Conservation (phyloP, 257 asterid genomes). For the Orobanche coerulescens region DNA sequence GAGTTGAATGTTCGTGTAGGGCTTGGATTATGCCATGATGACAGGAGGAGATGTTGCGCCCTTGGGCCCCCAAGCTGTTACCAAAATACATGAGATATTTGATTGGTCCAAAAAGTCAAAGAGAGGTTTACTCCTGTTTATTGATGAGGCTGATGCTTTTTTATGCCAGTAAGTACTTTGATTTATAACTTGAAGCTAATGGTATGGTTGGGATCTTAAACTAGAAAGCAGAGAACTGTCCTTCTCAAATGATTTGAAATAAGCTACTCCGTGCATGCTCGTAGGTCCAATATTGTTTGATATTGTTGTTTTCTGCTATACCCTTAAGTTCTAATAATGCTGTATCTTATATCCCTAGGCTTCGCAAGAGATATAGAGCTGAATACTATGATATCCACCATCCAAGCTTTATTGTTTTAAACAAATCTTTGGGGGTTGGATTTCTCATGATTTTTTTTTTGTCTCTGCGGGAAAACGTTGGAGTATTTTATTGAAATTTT, state of each 20-base stretch:
- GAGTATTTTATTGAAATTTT: too few relatives aligned
- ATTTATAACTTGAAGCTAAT: not conserved
- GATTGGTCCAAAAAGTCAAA: conserved; percentile 96
- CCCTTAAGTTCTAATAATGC: not conserved
- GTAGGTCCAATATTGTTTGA: too few relatives aligned
- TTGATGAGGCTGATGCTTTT: conserved; percentile 99
- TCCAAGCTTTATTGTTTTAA: not conserved
- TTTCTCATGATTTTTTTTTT: too few relatives aligned
- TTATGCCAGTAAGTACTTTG: conserved; percentile 81
- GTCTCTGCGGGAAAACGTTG: too few relatives aligned
- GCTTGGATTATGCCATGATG: conserved; percentile 99
- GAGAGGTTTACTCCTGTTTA: conserved; percentile 82
- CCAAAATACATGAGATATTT: conserved; percentile 93
- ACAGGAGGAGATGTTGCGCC: conserved; percentile 99
- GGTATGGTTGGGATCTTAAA: not conserved
- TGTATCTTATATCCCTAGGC: not conserved
- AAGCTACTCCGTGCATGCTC: too few relatives aligned
- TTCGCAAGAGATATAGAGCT: not conserved
- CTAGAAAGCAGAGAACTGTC: not conserved
- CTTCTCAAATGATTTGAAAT: too few relatives aligned
- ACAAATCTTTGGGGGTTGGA: too few relatives aligned
- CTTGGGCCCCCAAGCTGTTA: conserved; percentile 90
- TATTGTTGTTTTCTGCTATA: not conserved
- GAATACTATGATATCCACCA: not conserved
- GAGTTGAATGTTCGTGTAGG: conserved; percentile 42